Evolutionary conservation across 2,329 filamentous ascomycete genomes (phyloP), one percentile per base, ranked within the genome.

Genomic region (Aspergillus melleus): DNA sequence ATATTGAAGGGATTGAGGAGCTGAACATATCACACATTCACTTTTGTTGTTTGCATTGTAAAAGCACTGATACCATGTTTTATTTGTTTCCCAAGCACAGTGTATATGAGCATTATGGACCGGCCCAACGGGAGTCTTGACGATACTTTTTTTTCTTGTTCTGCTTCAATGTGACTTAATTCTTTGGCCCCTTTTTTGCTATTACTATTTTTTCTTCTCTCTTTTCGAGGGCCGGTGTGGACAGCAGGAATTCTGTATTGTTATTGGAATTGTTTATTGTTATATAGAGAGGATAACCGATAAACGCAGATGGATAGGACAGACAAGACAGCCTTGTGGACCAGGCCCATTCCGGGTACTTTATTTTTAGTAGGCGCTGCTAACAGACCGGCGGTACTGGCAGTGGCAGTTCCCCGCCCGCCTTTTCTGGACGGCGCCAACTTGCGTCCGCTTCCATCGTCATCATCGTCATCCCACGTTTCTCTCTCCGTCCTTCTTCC

Each of bases 401-500:
- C 20, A 46, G 6, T 19, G 42, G 42, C 42, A 46, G 42, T 47
- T 12, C 54, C 54, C 54, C 53, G 51, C 52, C 52, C 52, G 46
- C 50, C 52, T 58, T 30, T 32, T 53, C 42, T 47, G 36, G 36
- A 36, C 12, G 32, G 32, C 10, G 32, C 32, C 32, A n/a, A 42
- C 14, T 42, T 42, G 36, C 16, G 36, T 44, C 24, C 44, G 39
- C 42, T 42, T 42, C 58, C 39, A 50, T 54, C 26, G 22, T 47
- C 26, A 39, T 36, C 54, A 36, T 53, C 51, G 22, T 53, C 51
- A 19, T 42, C 20, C 22, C 51, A 36, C 32, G n/a, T 22, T 50
- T 44, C 54, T 50, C 57, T 36, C 54, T 57, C 49, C 39, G 53
- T 64, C 65, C 51, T 53, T 59, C 57, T 60, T 55, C 60, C 53